Evolutionary conservation across 192 early-diverging fungal genomes (phyloP).

Genomic region (Coemansia sp.): DNA sequence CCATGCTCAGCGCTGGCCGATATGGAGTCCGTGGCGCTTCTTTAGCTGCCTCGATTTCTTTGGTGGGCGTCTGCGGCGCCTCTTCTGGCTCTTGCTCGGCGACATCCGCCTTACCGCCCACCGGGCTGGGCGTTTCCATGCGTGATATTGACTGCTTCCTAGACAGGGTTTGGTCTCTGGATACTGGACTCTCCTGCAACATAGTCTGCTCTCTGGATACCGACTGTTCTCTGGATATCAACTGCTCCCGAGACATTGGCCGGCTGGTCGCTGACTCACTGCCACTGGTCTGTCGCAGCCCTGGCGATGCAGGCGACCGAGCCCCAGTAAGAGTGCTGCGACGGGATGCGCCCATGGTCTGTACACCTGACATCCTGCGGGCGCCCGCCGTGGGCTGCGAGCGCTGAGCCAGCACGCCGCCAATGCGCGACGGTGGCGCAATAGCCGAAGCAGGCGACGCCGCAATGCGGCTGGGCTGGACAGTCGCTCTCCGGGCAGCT

Average conservation of each 20-base stretch:
- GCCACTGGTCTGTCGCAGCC: conserved; percentile 19
- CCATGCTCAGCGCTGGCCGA: conserved; percentile 42
- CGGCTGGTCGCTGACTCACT: conserved; percentile 17
- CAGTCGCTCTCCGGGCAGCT: conserved; percentile 19
- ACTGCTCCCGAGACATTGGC: conserved; percentile 25
- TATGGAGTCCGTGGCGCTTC: conserved; percentile 31
- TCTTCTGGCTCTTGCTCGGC: conserved; percentile 3
- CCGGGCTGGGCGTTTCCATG: conserved; percentile 10
- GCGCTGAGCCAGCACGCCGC: conserved; percentile 7
- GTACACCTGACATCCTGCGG: conserved; percentile 3
- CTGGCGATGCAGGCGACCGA: conserved; percentile 14
- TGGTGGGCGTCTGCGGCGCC: conserved; percentile 7
- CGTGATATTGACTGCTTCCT: not conserved
- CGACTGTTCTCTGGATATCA: not conserved
- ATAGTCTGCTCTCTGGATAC: not conserved
- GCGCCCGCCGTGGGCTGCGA: too few relatives aligned
- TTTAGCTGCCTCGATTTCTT: conserved; percentile 9
- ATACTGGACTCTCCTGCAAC: not conserved
- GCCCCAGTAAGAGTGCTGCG: conserved; percentile 26
- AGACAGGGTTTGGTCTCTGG: not conserved
- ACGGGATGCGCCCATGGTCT: conserved; percentile 12
- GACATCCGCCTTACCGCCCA: not conserved
- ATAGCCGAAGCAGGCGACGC: conserved; percentile 8
- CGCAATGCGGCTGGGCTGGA: conserved; percentile 21
- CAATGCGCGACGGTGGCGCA: conserved; percentile 21